Conservation (phyloP, 2,329 filamentous ascomycete species). For the Penicillium polonicum region DNA sequence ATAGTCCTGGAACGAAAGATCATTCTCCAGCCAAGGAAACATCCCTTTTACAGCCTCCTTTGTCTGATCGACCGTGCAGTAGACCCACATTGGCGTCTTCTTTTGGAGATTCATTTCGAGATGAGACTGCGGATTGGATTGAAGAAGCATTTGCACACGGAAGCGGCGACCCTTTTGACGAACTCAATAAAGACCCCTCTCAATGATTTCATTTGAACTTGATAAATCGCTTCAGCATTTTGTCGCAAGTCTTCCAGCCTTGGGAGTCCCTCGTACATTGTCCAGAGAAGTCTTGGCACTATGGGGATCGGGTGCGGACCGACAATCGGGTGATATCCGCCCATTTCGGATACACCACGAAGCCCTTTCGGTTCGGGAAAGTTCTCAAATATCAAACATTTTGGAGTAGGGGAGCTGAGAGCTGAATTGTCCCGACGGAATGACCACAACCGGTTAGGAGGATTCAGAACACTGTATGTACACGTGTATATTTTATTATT, state of each 20-base stretch:
- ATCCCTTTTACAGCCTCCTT: not conserved
- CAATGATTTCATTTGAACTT: not conserved
- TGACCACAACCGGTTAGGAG: not conserved
- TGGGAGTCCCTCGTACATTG: not conserved
- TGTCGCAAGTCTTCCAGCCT: not conserved
- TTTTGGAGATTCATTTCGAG: constrained; percentile 32
- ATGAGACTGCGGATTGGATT: constrained; percentile 35
- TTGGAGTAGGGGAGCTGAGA: not conserved
- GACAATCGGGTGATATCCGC: constrained; percentile 19
- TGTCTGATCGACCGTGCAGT: not conserved
- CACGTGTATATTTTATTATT: not conserved
- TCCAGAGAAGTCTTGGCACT: constrained; percentile 2
- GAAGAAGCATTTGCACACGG: constrained; percentile 23
- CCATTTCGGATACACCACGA: not conserved
- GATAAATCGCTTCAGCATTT: not conserved
- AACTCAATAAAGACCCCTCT: constrained; percentile 12
- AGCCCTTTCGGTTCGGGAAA: constrained; percentile 1
- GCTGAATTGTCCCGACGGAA: constrained; percentile 10
- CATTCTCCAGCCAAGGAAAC: not conserved
- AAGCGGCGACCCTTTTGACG: constrained; percentile 19
- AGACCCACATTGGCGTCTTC: constrained; percentile 10
- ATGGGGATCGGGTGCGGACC: constrained; percentile 22
- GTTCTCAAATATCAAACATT: not conserved
- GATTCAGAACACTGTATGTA: not conserved
- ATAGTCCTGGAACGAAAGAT: constrained; percentile 3